phyloP scores from a whole-genome alignment of 768 basidiomycete species.

The Mycena vitilis region DNA sequence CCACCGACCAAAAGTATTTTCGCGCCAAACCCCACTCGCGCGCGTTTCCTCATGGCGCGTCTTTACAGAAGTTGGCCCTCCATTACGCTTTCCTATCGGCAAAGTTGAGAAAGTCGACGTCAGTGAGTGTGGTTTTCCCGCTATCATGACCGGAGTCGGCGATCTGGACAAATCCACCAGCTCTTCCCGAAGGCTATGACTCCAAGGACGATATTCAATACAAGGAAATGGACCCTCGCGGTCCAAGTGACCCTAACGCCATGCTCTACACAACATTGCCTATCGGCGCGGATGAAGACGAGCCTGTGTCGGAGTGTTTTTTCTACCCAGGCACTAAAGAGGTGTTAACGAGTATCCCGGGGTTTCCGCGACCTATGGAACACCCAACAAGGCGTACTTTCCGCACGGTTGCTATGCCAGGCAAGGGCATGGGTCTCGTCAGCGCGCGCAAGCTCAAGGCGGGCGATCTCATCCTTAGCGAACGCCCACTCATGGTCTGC shows the following conservation, averaged over 20 bases:
- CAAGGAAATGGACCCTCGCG: neutral
- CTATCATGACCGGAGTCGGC: neutral
- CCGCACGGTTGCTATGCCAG: constrained; percentile 30
- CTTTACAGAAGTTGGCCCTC: neutral
- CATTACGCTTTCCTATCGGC: neutral
- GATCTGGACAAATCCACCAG: neutral
- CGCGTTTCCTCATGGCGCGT: neutral
- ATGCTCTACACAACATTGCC: constrained; percentile 1
- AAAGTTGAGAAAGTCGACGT: neutral
- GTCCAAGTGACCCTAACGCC: neutral
- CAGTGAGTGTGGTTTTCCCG: neutral
- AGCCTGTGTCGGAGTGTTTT: constrained; percentile 25
- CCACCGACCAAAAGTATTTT: too few species aligned
- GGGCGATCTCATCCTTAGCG: constrained; percentile 50
- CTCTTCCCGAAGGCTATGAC: neutral
- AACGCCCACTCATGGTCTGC: constrained; percentile 50
- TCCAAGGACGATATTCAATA: neutral
- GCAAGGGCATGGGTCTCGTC: constrained; percentile 47
- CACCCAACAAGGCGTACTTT: constrained; percentile 14
- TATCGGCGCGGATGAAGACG: neutral
- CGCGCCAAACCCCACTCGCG: too few species aligned
- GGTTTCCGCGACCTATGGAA: constrained; percentile 32
- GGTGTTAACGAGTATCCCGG: constrained; percentile 27
- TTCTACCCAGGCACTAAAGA: constrained; percentile 31
- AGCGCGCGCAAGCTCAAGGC: constrained; percentile 44